These are phyloP conservation scores for Lactarius psammicola DNA, from an alignment of 768 basidiomycete species.

Conservation along the genomic window DNA sequence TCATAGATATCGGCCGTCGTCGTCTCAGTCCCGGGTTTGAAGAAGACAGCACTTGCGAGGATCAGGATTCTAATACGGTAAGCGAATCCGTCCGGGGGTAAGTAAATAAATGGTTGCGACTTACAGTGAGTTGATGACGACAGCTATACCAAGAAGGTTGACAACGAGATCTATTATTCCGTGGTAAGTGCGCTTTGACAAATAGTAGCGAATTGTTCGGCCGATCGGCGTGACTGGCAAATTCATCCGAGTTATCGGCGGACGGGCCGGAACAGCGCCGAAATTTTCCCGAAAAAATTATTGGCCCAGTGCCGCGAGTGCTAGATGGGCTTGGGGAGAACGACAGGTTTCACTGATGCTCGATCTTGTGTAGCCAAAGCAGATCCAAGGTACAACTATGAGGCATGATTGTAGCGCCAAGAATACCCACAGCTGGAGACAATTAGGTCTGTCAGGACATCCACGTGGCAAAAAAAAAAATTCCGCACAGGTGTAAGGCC, in stretches of 20 bases:
- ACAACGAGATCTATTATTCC: conserved; percentile 63
- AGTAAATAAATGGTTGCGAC: conserved; percentile 32
- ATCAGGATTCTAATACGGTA: conserved; percentile 63
- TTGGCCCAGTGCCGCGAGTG: background rate
- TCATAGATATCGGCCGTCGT: conserved; percentile 76
- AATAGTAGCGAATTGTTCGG: conserved; percentile 57
- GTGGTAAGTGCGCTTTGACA: conserved; percentile 62
- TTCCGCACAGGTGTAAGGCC: conserved; percentile 27
- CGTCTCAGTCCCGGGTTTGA: conserved; percentile 38
- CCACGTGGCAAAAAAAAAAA: background rate
- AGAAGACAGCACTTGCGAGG: conserved; percentile 81
- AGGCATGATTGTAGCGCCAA: conserved; percentile 48
- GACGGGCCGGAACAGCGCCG: conserved; percentile 9
- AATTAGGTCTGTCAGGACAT: background rate
- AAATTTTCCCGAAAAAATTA: background rate
- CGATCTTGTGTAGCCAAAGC: conserved; percentile 44
- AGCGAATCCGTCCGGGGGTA: conserved; percentile 10
- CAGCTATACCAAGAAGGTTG: conserved; percentile 78
- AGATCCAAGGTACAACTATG: conserved; percentile 48
- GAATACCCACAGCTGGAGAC: conserved; percentile 31
- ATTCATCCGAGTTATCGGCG: conserved; percentile 14
- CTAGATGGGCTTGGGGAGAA: conserved; percentile 1
- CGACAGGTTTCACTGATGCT: conserved; percentile 24
- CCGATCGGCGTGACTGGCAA: conserved; percentile 39
- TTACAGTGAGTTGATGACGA: conserved; percentile 83